Percentiles rank a stretch among this genome's conserved stretches.
phyloP scores from a whole-genome alignment of 306 rosid genomes.

The Astragalus glycyphyllos region DNA sequence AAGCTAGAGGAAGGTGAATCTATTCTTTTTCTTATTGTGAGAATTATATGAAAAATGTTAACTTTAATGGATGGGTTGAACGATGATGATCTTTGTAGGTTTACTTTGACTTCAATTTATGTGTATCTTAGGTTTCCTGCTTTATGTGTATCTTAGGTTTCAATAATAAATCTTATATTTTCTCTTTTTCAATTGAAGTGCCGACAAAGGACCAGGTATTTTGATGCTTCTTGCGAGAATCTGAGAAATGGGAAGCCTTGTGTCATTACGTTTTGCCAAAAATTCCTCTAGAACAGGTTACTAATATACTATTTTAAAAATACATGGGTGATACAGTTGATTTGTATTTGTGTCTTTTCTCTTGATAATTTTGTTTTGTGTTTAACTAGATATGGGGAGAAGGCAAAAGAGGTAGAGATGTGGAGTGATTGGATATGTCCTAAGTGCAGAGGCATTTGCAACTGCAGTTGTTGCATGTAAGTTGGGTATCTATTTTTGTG shows the following conservation, averaged over 20 bases:
- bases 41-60: too few species aligned
- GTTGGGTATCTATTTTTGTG: slow-evolving; percentile 23
- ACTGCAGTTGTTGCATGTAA: slow-evolving; percentile 72
- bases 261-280: slow-evolving; percentile 55
- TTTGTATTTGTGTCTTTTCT: slow-evolving; percentile 1
- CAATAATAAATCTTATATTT: too few species aligned
- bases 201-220: slow-evolving; percentile 72
- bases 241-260: slow-evolving; percentile 50
- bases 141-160: neutral
- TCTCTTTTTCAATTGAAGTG: slow-evolving; percentile 55
- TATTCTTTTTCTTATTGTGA: too few species aligned
- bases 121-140: neutral
- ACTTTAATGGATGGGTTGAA: neutral
- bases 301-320: slow-evolving; percentile 7
- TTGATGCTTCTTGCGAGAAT: slow-evolving; percentile 60
- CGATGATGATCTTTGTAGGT: neutral
- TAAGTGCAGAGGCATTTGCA: too few species aligned
- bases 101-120: neutral
- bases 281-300: slow-evolving; percentile 79
- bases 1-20: too few species aligned
- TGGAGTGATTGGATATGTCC: slow-evolving; percentile 70
- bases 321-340: neutral
- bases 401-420: slow-evolving; percentile 51
- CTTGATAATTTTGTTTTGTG: neutral
- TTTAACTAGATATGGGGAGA: slow-evolving; percentile 70